Percentiles rank a stretch among this genome's conserved stretches.
Evolutionary conservation across 2,329 filamentous ascomycete species (phyloP).

Genomic region (Hansfordia pulvinata): DNA sequence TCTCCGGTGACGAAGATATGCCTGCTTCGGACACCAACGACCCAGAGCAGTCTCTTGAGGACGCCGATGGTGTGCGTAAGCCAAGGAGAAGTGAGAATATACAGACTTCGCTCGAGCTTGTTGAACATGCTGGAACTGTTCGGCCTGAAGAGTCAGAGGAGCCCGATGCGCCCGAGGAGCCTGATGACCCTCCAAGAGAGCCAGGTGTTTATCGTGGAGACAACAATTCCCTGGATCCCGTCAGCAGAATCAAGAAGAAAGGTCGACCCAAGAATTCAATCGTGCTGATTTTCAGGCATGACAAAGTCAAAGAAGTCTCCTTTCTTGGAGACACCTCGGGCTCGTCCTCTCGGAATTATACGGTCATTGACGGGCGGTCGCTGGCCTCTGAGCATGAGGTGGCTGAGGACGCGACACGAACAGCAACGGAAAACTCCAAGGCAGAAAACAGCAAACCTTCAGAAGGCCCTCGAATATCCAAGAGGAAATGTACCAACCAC

Average conservation of each 20-base stretch:
- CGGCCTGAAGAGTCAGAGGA: too few species aligned
- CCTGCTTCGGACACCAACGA: too few species aligned
- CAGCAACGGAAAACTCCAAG: not conserved
- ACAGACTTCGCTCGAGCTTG: too few species aligned
- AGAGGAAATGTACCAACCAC: too few species aligned
- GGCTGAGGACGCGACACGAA: too few species aligned
- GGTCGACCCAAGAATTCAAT: conserved; percentile 16
- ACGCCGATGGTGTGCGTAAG: too few species aligned
- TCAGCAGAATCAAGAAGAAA: conserved; percentile 8
- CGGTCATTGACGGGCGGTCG: not conserved
- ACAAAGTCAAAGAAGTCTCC: conserved; percentile 11
- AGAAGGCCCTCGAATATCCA: too few species aligned
- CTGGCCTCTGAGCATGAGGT: too few species aligned
- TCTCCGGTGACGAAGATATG: too few species aligned
- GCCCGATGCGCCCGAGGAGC: not conserved
- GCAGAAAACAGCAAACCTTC: not conserved
- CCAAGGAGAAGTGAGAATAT: too few species aligned
- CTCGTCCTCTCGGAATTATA: not conserved
- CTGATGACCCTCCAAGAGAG: conserved; percentile 1
- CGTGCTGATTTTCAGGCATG: conserved; percentile 14
- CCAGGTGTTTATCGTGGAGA: conserved; percentile 14
- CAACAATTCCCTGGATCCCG: conserved; percentile 15
- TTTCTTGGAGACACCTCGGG: conserved; percentile 5
- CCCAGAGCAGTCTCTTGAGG: too few species aligned
- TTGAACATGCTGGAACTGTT: too few species aligned